These are phyloP conservation scores for Tubosaeta sp. DNA, from an alignment of 768 basidiomycete species.

Conservation along the genomic window DNA sequence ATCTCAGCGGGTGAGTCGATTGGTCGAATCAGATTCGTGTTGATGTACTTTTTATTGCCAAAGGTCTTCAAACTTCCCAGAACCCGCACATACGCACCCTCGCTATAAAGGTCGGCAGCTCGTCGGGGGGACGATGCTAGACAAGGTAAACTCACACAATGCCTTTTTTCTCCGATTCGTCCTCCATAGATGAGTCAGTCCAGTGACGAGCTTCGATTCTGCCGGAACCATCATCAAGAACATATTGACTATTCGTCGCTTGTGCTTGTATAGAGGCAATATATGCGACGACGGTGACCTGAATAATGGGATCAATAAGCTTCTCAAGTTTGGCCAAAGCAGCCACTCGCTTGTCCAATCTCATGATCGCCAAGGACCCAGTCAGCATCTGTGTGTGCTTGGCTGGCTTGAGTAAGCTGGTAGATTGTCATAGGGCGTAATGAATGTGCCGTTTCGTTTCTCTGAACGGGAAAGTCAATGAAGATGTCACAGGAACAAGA, in stretches of 20 bases:
- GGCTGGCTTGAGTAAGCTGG: conserved; percentile 72
- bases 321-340: background rate
- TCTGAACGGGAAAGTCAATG: conserved; percentile 22
- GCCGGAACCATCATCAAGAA: conserved; percentile 85
- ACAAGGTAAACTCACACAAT: conserved; percentile 38
- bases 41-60: conserved; percentile 76
- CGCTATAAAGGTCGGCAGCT: conserved; percentile 38
- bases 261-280: conserved; percentile 64
- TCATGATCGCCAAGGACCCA: conserved; percentile 81
- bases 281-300: conserved; percentile 75
- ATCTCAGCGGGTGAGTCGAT: conserved; percentile 71
- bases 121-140: background rate
- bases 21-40: conserved; percentile 67
- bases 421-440: conserved; percentile 73
- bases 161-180: conserved; percentile 46
- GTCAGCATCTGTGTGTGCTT: conserved; percentile 84
- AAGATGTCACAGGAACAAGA: background rate
- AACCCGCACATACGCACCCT: conserved; percentile 74
- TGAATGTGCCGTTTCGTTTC: conserved; percentile 39
- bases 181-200: conserved; percentile 62
- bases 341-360: conserved; percentile 63
- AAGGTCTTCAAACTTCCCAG: conserved; percentile 82
- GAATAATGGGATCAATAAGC: background rate
- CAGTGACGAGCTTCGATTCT: conserved; percentile 76
- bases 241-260: conserved; percentile 77